Base-by-base conservation (phyloP, 2,329 filamentous ascomycete species). In the Exserohilum turcica region DNA sequence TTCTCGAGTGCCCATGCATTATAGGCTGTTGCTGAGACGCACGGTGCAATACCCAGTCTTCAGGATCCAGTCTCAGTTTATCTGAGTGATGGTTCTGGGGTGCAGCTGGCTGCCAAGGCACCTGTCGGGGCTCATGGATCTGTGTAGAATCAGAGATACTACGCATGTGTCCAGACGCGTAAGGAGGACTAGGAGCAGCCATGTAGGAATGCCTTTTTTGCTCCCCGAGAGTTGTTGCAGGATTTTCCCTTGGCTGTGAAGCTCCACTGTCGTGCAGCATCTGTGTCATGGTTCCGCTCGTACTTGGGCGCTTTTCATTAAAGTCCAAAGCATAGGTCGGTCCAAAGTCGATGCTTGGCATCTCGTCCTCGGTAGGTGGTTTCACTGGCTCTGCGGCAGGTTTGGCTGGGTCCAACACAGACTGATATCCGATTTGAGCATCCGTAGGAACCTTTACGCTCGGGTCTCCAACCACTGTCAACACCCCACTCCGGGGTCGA, bases 281-380 rank as follows among this genome's bases (percentile, higher is more conserved):
- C 45, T 76, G 75, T 0, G 73, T 80, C 52, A 83, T 71, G 2
- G 82, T 81, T 38, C 82, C 81, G 42, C 80, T 81, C 1, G 83
- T 85, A 36, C 72, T 79, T n/a, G 84, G 83, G 7, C 82, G 80
- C 61, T 78, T 79, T 15, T 76, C 78, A 37, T 78, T 78, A 24
- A 84, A 81, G 56, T 78, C 78, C 52, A 91, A 88, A 54, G 89
- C 87, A 63, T 90, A 77, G 0, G 92, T 96, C 5, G 88, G 91
- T 0, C 93, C 93, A 75, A 97, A 97, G 72, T 97, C 87, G 57
- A 96, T 84, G 4, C 82, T 77, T 1, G 91, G 90, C 55, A 96
- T 86, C 51, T 85, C 81, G 19, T 83, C 86, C 51, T 85, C 81
- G 19, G 83, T 79, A 12, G 61, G 48, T 18, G 48, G 43, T 56